These are phyloP conservation scores for Botrytis porri DNA, from an alignment of 2,329 filamentous ascomycete species.

Conservation along the genomic window DNA sequence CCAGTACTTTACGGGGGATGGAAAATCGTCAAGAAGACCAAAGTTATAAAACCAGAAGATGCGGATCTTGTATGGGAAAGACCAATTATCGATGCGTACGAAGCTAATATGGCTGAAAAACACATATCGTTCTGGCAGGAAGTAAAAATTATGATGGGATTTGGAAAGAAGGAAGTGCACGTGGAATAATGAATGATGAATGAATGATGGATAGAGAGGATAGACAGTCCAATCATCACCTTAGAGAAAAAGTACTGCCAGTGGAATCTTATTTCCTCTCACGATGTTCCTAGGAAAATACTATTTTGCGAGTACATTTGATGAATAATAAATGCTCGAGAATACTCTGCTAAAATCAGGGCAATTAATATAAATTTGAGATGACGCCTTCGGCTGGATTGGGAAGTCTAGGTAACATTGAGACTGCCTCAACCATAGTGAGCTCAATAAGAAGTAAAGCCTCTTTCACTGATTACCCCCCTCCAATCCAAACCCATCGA, in stretches of 20 bases:
- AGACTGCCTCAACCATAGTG: neutral
- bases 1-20: conserved; percentile 63
- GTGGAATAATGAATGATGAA: conserved; percentile 26
- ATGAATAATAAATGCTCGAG: neutral
- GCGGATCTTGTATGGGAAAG: conserved; percentile 48
- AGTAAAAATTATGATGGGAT: conserved; percentile 28
- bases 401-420: neutral
- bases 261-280: neutral
- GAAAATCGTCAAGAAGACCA: conserved; percentile 66
- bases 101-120: conserved; percentile 25
- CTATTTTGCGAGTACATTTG: neutral
- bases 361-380: neutral
- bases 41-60: conserved; percentile 45
- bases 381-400: neutral
- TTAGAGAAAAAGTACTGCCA: neutral
- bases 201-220: neutral
- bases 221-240: neutral
- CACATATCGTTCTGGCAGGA: conserved; percentile 31
- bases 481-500: neutral
- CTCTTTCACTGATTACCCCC: neutral
- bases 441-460: neutral
- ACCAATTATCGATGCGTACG: conserved; percentile 32
- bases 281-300: neutral
- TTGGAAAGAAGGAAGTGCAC: conserved; percentile 25
- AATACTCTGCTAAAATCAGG: neutral